Conservation (phyloP, 2,329 filamentous ascomycete genomes). For the Camptophora hylomeconis region DNA sequence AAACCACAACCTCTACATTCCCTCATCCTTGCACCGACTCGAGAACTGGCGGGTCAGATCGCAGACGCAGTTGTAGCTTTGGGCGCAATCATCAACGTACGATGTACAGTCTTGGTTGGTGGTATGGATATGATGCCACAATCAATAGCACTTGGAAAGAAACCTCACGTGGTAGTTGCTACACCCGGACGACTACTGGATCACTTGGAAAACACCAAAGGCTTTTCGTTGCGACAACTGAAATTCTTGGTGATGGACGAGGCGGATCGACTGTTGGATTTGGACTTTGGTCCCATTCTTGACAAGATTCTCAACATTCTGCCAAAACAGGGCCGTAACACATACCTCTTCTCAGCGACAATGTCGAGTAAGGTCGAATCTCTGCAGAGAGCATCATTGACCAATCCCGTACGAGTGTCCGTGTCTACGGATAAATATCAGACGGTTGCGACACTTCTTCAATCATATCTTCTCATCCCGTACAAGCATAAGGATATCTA, state of each 20-base stretch:
- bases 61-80: conserved; percentile 77
- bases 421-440: conserved; percentile 77
- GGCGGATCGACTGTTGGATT: conserved; percentile 79
- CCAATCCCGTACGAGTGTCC: conserved; percentile 70
- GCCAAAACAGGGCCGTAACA: conserved; percentile 58
- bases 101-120: conserved; percentile 75
- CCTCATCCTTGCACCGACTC: conserved; percentile 83
- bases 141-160: conserved; percentile 82
- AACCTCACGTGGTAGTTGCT: conserved; percentile 85
- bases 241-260: conserved; percentile 94
- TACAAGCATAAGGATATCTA: conserved; percentile 82
- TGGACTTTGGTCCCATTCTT: conserved; percentile 84
- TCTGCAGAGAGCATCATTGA: conserved; percentile 75
- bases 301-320: conserved; percentile 89
- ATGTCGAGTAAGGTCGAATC: conserved; percentile 90
- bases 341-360: conserved; percentile 86
- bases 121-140: conserved; percentile 95
- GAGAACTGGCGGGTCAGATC: conserved; percentile 88
- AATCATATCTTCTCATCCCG: conserved; percentile 77
- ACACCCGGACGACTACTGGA: conserved; percentile 82
- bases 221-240: conserved; percentile 69
- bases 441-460: conserved; percentile 77
- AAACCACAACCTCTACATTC: conserved; percentile 76
- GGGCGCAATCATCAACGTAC: conserved; percentile 74
- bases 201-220: conserved; percentile 92